Evolutionary conservation across 2,329 filamentous ascomycete genomes (phyloP), one percentile per base, ranked within the genome.

Genomic region (Penicillium nordicum): DNA sequence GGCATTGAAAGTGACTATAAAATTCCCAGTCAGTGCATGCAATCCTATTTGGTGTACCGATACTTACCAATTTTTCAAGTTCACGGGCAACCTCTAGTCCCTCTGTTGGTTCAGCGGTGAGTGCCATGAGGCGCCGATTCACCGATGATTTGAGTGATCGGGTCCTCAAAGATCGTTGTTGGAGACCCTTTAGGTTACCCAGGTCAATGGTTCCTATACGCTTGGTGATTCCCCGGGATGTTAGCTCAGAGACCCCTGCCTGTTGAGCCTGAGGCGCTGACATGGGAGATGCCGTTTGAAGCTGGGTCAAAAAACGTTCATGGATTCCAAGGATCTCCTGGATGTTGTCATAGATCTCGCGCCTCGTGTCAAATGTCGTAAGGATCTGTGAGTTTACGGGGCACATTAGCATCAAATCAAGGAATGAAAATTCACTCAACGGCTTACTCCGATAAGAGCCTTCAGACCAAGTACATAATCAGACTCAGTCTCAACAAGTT

Each of bases 381-480:
- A 92, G 90, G 23, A 90, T 83, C 88, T 91, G 63, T 8, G 14
- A 3, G 1, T 12, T 5, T 32, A 46, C 3, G 18, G 14, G 32
- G 67, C 77, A 76, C 51, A 75, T 75, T 29, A 55, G 59, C n/a
- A 40, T 53, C n/a, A 50, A 48, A 41, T n/a, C 3, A 16, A 27
- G 34, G n/a, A 0, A 18, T 16, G 0, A 4, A 7, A 36, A 36
- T 29, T 5, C 8, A 16, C 16, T 36, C 2, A 29, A 11, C 40
- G 21, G 53, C 85, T 69, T 77, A 93, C 92, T 74, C 95, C 92
- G 70, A 89, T 88, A 57, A 97, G 79, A 62, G 94, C 91, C 65
- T 90, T 90, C 56, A 97, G 75, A 67, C 96, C 93, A 16, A 87
- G 85, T 65, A 97, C 87, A 70, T 97, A 97, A 67, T 88, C 85